A percentile compares a stretch with the other conserved stretches of the same genome.
phyloP scores from a whole-genome alignment of 1,284 basidiomycete genomes.

The Cryptococcus wingfieldii region DNA sequence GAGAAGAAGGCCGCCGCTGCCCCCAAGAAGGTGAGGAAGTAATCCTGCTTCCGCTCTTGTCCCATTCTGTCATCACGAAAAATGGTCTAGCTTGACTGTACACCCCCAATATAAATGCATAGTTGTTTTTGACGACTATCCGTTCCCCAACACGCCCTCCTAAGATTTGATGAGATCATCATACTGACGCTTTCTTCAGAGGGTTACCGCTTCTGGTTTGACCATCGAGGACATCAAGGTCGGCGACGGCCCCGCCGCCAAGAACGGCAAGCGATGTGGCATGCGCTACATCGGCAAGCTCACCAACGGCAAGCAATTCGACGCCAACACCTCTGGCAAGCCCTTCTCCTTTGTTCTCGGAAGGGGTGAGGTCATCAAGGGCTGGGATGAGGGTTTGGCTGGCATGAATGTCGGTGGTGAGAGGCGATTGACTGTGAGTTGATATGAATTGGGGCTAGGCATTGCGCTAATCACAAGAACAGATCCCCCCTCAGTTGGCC shows the following conservation, averaged over 20 bases:
- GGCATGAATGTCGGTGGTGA: constrained; percentile 93
- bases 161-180: neutral
- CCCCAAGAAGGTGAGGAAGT: constrained; percentile 45
- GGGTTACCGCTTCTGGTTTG: constrained; percentile 66
- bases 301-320: constrained; percentile 77
- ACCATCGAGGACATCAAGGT: constrained; percentile 71
- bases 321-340: constrained; percentile 81
- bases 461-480: neutral
- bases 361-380: constrained; percentile 86
- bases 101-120: neutral
- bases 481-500: constrained; percentile 51
- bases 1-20: constrained; percentile 24
- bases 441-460: neutral
- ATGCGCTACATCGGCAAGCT: constrained; percentile 79
- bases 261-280: constrained; percentile 73
- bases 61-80: neutral
- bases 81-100: neutral
- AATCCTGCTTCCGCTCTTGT: constrained; percentile 3
- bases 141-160: neutral
- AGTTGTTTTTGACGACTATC: neutral
- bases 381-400: constrained; percentile 87
- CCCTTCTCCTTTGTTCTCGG: constrained; percentile 88
- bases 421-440: constrained; percentile 72
- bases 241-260: constrained; percentile 76
- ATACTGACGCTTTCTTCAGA: constrained; percentile 30